Base-by-base conservation (phyloP, 2,329 filamentous ascomycete genomes). In the Fusarium bactridioides region DNA sequence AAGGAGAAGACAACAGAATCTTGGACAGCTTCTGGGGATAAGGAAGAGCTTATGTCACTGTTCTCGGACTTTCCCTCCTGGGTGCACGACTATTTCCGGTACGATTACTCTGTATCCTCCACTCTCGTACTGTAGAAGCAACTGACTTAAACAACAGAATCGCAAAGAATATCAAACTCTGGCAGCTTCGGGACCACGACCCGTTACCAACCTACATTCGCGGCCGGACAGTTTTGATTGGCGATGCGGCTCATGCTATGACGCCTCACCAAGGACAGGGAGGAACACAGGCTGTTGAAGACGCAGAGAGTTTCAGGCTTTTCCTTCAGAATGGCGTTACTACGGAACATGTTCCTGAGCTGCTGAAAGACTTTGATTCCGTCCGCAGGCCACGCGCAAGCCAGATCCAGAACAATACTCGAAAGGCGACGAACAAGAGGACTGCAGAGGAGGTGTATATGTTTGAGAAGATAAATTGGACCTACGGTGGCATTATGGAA, bases 321-420 rank as follows among this genome's bases (percentile, higher is more conserved):
- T 47, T 47, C 5, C 25, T 47, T 0, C 44, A 47, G 1, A 3
- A 10, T 1, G 12, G 19, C 1, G 9, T 47, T 10, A 1, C 25
- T 16, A 29, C 5, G 0, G 25, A 47, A 0, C 12, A 29, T n/a
- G 25, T 47, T n/a, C 8, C 25, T 29, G 25, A 10, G 44, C 9
- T 47, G 5, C 12, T 47, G 25, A 13, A 47, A 47, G 44, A 27
- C 25, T 47, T 47, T n/a, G 44, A 47, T 29, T 47, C 25, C 0
- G 19, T 47, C 18, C 44, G 44, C 11, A 29, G 44, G 1, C 25
- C 44, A 10, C 44, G 25, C 12, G 44, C 44, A 21, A 47, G 44
- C 44, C 25, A 27, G 5, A 29, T 29, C 25, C 44, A 47, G 25
- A 47, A 47, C 13, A 47, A 47, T 29, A 29, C 44, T 4, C 0